These are phyloP conservation scores for Brettanomyces bruxellensis DNA, from an alignment of 805 yeast species.

Conservation along the genomic window DNA sequence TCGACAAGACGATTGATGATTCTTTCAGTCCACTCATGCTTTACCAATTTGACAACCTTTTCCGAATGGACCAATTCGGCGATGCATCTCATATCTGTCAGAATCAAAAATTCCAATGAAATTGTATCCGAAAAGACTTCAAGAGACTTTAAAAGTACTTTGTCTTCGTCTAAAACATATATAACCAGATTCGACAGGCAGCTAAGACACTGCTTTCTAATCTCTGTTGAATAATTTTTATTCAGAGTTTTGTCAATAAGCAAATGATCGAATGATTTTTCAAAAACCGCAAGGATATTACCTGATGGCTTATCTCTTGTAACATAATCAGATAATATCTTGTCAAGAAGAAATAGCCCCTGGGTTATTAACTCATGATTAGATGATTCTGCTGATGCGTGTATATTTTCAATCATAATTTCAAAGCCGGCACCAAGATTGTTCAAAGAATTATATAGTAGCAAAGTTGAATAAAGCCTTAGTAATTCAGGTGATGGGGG, in stretches of 20 bases:
- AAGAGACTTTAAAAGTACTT: conserved; percentile 4
- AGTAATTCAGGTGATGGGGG: conserved; percentile 23
- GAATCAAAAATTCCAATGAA: conserved; percentile 21
- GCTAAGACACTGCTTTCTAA: conserved; percentile 20
- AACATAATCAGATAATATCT: conserved; percentile 11
- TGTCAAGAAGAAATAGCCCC: conserved; percentile 14
- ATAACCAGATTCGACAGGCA: conserved; percentile 13
- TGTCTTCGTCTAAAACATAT: conserved; percentile 6
- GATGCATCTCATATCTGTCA: conserved; percentile 15
- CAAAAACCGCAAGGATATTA: conserved; percentile 2
- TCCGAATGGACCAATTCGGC: conserved; percentile 9
- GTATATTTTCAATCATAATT: conserved; percentile 12
- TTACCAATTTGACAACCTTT: conserved; percentile 2
- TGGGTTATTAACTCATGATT: conserved; percentile 26
- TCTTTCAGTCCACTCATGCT: conserved; percentile 13
- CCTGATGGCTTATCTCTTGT: conserved; percentile 4
- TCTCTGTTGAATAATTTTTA: conserved; percentile 25
- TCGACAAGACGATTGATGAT: conserved; percentile 12
- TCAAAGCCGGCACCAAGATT: conserved; percentile 23
- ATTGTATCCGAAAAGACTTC: conserved; percentile 16
- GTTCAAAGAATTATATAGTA: conserved; percentile 23
- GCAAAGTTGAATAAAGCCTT: conserved; percentile 27
- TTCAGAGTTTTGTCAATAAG: conserved; percentile 17
- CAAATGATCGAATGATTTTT: conserved; percentile 6
- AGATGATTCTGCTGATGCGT: conserved; percentile 12